These are phyloP conservation scores for Nidula microcarpa DNA, from an alignment of 768 basidiomycete genomes.

Conservation along the genomic window DNA sequence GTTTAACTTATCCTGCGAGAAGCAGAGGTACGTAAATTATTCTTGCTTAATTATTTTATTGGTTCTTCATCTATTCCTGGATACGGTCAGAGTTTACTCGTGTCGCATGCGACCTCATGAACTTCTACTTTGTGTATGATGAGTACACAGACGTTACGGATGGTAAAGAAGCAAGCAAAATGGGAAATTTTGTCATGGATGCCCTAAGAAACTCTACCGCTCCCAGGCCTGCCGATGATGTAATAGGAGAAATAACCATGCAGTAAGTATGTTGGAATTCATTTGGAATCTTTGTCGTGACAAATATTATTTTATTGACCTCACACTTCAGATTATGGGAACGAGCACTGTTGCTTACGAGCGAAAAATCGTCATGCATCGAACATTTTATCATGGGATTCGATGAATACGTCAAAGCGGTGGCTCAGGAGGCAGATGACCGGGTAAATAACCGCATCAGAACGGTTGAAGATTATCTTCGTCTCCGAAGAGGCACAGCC, in stretches of 20 bases:
- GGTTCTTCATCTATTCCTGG: neutral
- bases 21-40: constrained; percentile 10
- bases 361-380: constrained; percentile 4
- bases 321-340: constrained; percentile 15
- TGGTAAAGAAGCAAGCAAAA: constrained; percentile 5
- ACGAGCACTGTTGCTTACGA: constrained; percentile 6
- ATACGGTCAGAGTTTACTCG: constrained; percentile 14
- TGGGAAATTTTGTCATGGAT: constrained; percentile 15
- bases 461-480: constrained; percentile 10
- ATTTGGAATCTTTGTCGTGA: neutral
- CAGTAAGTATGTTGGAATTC: constrained; percentile 7
- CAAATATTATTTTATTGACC: neutral
- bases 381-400: constrained; percentile 11
- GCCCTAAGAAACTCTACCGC: constrained; percentile 12
- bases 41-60: neutral
- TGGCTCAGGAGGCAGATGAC: constrained; percentile 13
- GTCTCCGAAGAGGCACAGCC: constrained; percentile 12
- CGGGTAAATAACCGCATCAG: constrained; percentile 6
- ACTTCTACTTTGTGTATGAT: constrained; percentile 15
- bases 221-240: constrained; percentile 9
- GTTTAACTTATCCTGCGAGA: constrained; percentile 13
- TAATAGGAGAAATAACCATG: constrained; percentile 11
- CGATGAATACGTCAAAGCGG: constrained; percentile 10
- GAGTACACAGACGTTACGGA: constrained; percentile 15
- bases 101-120: constrained; percentile 15